Evolutionary conservation across 164 flowering plant species (phyloP), one percentile per base, ranked within the genome.

Genomic region (Sextonia rubra): DNA sequence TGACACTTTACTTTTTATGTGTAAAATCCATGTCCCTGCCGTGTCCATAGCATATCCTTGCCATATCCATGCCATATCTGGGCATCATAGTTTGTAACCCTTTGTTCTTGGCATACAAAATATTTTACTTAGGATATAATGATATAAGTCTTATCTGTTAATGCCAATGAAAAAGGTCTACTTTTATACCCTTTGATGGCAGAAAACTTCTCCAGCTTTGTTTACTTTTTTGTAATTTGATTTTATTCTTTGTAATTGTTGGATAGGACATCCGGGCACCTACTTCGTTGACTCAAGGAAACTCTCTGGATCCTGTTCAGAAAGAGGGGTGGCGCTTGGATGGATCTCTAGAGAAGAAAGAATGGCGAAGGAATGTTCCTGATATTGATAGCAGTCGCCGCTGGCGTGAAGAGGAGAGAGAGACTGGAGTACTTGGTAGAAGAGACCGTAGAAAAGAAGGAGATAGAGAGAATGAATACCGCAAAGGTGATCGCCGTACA

Each of bases 371-470:
- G 78, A 74, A 60, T 79, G 85, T 78, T n/a, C 12, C 87, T 71
- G 98, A 92, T n/a, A 70, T 61, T 81, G 97, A 92, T 55, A 79
- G 75, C 65, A 81, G 78, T 64, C 91, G 94, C 64, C 89, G 94
- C 49, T 94, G 99, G 99, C 97, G 90, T 69, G 98, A 94, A 81
- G 99, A 94, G 80, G 99, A 94, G 76, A 89, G 99, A 73, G 99
- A 94, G 81, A 92, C 97, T 73, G 85, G 91, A 64, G 75, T 91
- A 65, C 90, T 90, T 75, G 88, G 87, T 68, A 81, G 97, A 79
- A 89, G 92, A 83, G 97, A 90, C 27, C 92, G 93, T 70, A 80
- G 93, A 75, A 92, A 91, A 79, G 80, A 78, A 44, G 93, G 71
- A 27, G 75, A 73, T 14, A 52, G 58, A 52, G 58, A 52, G 58